Evolutionary conservation across 176 grass and related monocot species (phyloP), one percentile per base, ranked within the genome.

Genomic region (Oryza punctata): DNA sequence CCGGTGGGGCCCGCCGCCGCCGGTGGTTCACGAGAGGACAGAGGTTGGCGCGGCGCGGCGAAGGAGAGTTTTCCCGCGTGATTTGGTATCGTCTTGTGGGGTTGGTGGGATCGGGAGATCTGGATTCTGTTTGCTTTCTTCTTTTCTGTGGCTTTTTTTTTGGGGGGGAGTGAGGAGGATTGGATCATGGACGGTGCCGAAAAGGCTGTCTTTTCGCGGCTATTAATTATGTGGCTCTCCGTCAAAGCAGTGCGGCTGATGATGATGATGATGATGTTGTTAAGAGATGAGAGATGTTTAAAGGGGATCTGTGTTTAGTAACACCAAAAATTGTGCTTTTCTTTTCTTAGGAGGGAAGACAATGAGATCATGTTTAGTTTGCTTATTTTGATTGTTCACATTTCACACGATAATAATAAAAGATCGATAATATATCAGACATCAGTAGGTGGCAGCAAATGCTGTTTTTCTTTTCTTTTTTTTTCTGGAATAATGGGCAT

Each of bases 191-290:
- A 76, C 87, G 82, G 78, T 65, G 87, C 87, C 54, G 10, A 77
- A 89, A 49, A 89, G 75, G 72, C 72, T 65, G 44, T 65, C 70
- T 76, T 89, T 89, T 80, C 70, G 7, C 6, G 16, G 45, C 12
- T 12, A 27, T 38, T 45, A n/a, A 59, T 7, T 72, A 43, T 65
- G 38, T 66, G 23, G 66, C 32, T 67, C 78, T 10, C 60, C 63
- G 69, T 76, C 32, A 49, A 18, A 12, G 66, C 25, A 19, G 24
- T 64, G 24, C 44, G 10, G 80, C 49, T 78, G 12, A 4, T 21
- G 44, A 66, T 81, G 85, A 88, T 88, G 80, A 32, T 78, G 12
- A 4, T 21, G 44, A 66, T 81, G 85, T 84, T 88, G 86, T 32
- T 10, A 77, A 83, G 80, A 83, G 80, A 29, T 67, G 32, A 33